Evolutionary conservation across 2,329 filamentous ascomycete genomes (phyloP), one percentile per base, ranked within the genome.

Genomic region (Hymenoscyphus repandus): DNA sequence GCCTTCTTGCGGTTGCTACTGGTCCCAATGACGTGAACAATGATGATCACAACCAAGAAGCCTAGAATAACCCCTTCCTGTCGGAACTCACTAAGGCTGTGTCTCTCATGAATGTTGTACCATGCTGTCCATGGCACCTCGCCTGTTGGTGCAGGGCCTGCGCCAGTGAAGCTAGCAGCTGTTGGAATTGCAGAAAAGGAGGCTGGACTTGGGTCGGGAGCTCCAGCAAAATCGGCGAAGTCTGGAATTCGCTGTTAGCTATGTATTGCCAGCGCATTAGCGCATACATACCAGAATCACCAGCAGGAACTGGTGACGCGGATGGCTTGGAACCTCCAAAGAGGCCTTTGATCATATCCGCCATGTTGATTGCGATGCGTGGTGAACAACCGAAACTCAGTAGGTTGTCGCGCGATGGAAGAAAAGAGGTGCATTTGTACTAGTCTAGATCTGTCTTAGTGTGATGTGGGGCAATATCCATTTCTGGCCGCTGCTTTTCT

Each of bases 21-120:
- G 47, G 88, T 83, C 52, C 93, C 93, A 73, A 90, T 82, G 64
- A 95, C 71, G 68, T 97, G 91, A 56, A 95, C 73, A 38, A 84
- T 67, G 58, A 96, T 75, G 58, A 96, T 79, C 47, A 95, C 58
- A 48, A 84, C 65, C 61, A 96, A 81, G 64, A 90, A 76, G 32
- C 80, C 79, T 53, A 96, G 73, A 63, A 99, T 87, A 68, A 90
- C 73, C 53, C 88, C 86, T 74, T 99, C 93, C 63, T 85, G 79
- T 72, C 83, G 83, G 78, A 99, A 99, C 69, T 99, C 93, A 64
- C 77, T 78, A 53, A 85, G 74, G 22, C 83, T 83, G 64, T 91
- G 84, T 65, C 93, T 90, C 79, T 97, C 91, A 79, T 95, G 93
- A 55, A 97, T 76, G 50, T 90, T 90, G 74, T 97, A 99, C 93